A percentile compares a stretch with the other conserved stretches of the same genome.
Conservation (phyloP, 176 grass and related monocot genomes). For the Rhynchospora pubera region DNA sequence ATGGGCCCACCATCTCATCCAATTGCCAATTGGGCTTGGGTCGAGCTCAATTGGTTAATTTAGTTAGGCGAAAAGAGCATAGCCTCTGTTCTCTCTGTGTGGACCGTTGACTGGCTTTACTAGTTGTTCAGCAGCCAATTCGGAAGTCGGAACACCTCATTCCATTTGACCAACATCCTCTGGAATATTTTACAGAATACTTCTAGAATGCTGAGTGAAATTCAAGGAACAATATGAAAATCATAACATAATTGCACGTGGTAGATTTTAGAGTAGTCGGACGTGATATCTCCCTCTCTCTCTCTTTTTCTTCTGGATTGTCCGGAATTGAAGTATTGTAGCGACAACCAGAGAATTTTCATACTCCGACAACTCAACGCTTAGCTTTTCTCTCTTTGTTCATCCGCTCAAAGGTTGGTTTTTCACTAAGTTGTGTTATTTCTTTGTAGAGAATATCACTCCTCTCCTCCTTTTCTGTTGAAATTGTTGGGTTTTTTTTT, state of each 20-base stretch:
- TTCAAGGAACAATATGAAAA: too few relatives aligned
- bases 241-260: background rate
- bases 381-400: background rate
- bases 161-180: background rate
- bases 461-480: background rate
- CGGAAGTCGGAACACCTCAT: background rate
- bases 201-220: background rate
- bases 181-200: background rate
- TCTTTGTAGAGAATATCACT: background rate
- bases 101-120: background rate
- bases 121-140: background rate
- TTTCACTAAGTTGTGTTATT: background rate
- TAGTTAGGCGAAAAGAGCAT: too few relatives aligned
- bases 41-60: too few relatives aligned
- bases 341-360: background rate
- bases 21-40: too few relatives aligned
- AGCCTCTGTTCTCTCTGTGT: background rate
- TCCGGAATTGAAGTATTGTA: constrained; percentile 2
- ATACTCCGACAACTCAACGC: background rate
- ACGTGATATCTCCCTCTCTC: background rate
- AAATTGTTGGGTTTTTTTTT: background rate
- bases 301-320: background rate
- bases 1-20: background rate
- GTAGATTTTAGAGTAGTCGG: background rate
- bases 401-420: background rate